phyloP scores from a whole-genome alignment of 169 alveolate genomes.

The Plasmodium vinckei region DNA sequence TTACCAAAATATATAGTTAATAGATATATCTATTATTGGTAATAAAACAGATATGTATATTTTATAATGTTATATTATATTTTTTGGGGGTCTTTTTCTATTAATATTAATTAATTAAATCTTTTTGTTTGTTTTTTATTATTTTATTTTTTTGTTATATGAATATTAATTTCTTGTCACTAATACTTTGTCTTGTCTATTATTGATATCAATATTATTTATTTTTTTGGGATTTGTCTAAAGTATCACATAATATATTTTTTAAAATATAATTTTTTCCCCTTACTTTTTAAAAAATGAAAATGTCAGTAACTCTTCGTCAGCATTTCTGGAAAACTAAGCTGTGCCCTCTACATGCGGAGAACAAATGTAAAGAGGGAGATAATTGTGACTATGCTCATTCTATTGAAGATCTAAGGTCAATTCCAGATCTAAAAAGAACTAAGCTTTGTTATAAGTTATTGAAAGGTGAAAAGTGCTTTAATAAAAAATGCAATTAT shows the following conservation, averaged over 20 bases:
- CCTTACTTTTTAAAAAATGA: constrained; percentile 27
- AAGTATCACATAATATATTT: neutral
- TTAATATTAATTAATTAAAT: neutral
- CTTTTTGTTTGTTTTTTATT: constrained; percentile 32
- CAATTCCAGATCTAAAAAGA: constrained; percentile 80
- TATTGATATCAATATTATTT: neutral
- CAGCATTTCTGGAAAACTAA: constrained; percentile 77
- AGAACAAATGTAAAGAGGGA: constrained; percentile 74
- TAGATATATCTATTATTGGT: constrained; percentile 20
- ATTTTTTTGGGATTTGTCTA: constrained; percentile 17
- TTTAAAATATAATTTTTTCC: constrained; percentile 9
- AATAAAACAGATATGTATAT: constrained; percentile 14
- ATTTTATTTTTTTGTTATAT: constrained; percentile 2
- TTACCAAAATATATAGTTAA: constrained; percentile 30
- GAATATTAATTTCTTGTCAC: neutral
- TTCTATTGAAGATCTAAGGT: constrained; percentile 77
- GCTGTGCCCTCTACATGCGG: constrained; percentile 72
- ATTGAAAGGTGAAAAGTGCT: constrained; percentile 72
- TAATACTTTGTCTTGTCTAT: constrained; percentile 1
- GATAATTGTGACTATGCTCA: constrained; percentile 84
- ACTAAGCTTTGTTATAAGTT: constrained; percentile 81
- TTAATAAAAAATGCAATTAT: constrained; percentile 80
- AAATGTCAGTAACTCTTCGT: constrained; percentile 78
- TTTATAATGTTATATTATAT: constrained; percentile 30
- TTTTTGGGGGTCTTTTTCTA: neutral